phyloP scores from a whole-genome alignment of 2,329 filamentous ascomycete species.

The Phyllosticta capitalensis region DNA sequence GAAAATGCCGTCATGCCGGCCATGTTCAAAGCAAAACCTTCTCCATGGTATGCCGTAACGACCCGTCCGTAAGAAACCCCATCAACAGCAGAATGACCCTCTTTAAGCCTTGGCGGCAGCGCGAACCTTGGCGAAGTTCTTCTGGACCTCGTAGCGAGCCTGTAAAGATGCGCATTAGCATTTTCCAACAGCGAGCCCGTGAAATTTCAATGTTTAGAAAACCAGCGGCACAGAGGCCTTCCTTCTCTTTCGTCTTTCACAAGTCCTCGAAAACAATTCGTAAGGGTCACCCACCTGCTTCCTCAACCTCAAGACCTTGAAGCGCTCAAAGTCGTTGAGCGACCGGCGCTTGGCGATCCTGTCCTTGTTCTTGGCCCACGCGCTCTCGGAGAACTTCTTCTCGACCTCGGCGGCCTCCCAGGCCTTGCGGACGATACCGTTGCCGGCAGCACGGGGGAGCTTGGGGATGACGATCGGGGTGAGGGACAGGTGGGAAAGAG shows the following conservation, averaged over 20 bases:
- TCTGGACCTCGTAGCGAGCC: constrained; percentile 91
- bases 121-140: constrained; percentile 81
- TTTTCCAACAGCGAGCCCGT: neutral
- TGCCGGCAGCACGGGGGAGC: constrained; percentile 76
- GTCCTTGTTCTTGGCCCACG: constrained; percentile 88
- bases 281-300: constrained; percentile 66
- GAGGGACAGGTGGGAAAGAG: constrained; percentile 76
- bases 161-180: constrained; percentile 21
- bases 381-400: constrained; percentile 81
- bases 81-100: constrained; percentile 15
- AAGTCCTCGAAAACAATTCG: neutral
- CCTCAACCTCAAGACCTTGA: constrained; percentile 99
- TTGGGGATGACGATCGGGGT: constrained; percentile 81
- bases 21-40: constrained; percentile 25
- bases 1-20: constrained; percentile 8
- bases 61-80: constrained; percentile 11
- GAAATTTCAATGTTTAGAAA: neutral
- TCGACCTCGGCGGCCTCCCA: constrained; percentile 93
- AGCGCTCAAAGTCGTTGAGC: constrained; percentile 97
- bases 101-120: constrained; percentile 27
- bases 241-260: neutral
- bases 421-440: constrained; percentile 70
- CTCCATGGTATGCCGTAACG: constrained; percentile 15
- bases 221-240: neutral
- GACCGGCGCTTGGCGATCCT: constrained; percentile 78